A percentile compares a stretch with the other conserved stretches of the same genome.
Conservation (phyloP, 106 monocot species). For the Acorus calamus region DNA sequence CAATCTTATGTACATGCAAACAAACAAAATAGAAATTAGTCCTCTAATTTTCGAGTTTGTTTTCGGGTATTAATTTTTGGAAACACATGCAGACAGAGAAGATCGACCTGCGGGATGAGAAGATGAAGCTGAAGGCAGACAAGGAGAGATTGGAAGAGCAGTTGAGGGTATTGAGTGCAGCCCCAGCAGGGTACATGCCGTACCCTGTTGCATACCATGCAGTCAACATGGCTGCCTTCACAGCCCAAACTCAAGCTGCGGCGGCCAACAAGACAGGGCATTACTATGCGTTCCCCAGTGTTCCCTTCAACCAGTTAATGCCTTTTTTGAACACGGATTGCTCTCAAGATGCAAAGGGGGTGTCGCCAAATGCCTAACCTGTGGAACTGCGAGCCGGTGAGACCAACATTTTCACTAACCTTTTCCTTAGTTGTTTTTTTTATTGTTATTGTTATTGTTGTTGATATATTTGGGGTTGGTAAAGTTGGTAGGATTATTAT, state of each 20-base stretch:
- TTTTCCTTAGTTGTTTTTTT: too few species aligned
- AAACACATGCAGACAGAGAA: conserved; percentile 45
- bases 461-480: too few species aligned
- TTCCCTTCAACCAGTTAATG: conserved; percentile 59
- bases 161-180: conserved; percentile 41
- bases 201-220: conserved; percentile 38
- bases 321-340: conserved; percentile 43
- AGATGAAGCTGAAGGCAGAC: conserved; percentile 50
- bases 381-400: too few species aligned
- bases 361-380: conserved; percentile 53
- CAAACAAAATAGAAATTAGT: too few species aligned
- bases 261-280: conserved; percentile 13
- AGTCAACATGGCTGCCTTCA: conserved; percentile 5
- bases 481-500: too few species aligned
- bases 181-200: conserved; percentile 38
- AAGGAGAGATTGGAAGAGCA: conserved; percentile 79
- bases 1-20: too few species aligned
- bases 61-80: too few species aligned
- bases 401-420: too few species aligned
- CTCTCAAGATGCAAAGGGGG: conserved; percentile 52
- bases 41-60: too few species aligned
- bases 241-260: conserved; percentile 11
- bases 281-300: conserved; percentile 21
- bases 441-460: too few species aligned
- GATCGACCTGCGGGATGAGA: conserved; percentile 73